Percentiles rank a stretch among this genome's conserved stretches.
Evolutionary conservation across 768 basidiomycete genomes (phyloP).

Genomic region (Phylloporus sp.): DNA sequence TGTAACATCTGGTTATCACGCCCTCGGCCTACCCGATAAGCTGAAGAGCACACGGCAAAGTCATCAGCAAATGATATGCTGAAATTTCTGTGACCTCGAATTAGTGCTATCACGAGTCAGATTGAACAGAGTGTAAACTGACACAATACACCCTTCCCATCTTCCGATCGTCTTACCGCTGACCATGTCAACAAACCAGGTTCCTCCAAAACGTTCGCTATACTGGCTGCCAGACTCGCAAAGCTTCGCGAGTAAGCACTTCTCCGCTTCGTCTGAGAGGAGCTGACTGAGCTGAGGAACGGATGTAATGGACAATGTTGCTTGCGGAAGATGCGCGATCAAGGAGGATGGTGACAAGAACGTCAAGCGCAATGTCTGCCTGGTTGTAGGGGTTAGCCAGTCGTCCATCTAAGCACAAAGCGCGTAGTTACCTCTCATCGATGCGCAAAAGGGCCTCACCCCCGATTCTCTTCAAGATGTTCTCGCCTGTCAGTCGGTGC

Average conservation of each 20-base stretch:
- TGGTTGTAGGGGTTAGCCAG: slow-evolving; percentile 23
- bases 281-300: slow-evolving; percentile 73
- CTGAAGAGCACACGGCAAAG: slow-evolving; percentile 52
- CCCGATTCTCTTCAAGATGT: slow-evolving; percentile 42
- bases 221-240: slow-evolving; percentile 59
- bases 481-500: slow-evolving; percentile 38
- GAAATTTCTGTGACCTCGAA: slow-evolving; percentile 50
- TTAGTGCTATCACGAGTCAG: slow-evolving; percentile 7
- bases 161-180: slow-evolving; percentile 60
- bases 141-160: slow-evolving; percentile 79
- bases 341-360: slow-evolving; percentile 71
- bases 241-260: slow-evolving; percentile 61
- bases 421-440: slow-evolving; percentile 49
- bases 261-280: slow-evolving; percentile 72
- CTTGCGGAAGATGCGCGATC: slow-evolving; percentile 75
- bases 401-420: background rate
- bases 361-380: slow-evolving; percentile 72
- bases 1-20: slow-evolving; percentile 38
- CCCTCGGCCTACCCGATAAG: slow-evolving; percentile 45
- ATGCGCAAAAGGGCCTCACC: slow-evolving; percentile 74
- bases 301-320: slow-evolving; percentile 67
- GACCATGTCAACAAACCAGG: slow-evolving; percentile 75
- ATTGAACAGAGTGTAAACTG: slow-evolving; percentile 28
- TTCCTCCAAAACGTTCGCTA: slow-evolving; percentile 47
- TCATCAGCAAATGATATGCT: slow-evolving; percentile 49